phyloP scores from a whole-genome alignment of 306 rosid genomes.

The Vigna hirtella region DNA sequence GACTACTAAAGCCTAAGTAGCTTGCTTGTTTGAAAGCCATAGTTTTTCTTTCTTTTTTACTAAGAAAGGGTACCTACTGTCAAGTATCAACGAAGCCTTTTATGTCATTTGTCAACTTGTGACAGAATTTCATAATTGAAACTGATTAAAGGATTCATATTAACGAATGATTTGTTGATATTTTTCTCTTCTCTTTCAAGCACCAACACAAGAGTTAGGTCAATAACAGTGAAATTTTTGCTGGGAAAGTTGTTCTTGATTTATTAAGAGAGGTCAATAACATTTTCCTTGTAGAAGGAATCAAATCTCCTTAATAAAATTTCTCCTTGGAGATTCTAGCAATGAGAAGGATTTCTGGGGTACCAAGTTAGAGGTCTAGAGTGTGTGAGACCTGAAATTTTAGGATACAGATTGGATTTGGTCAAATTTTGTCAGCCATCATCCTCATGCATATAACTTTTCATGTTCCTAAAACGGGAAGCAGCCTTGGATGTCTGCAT shows the following conservation, averaged over 20 bases:
- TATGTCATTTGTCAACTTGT: neutral
- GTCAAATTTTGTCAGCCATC: neutral
- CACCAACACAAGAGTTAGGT: neutral
- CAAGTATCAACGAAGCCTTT: neutral
- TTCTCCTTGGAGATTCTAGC: neutral
- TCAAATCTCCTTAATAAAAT: neutral
- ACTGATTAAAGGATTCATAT: neutral
- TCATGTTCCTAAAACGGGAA: neutral
- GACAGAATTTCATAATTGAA: neutral
- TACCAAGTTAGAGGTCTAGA: neutral
- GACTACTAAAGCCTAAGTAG: slow-evolving; percentile 9
- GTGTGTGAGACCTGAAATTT: neutral
- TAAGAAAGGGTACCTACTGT: neutral
- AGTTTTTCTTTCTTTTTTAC: neutral
- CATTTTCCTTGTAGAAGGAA: neutral
- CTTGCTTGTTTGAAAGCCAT: neutral
- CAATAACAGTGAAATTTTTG: neutral
- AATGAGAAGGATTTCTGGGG: neutral
- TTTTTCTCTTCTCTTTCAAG: neutral
- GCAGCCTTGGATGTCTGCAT: neutral
- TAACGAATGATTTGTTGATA: neutral
- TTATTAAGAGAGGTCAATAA: neutral
- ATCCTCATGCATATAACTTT: neutral
- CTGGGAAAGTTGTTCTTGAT: neutral
- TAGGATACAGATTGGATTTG: neutral